These are phyloP conservation scores for Adansonia grandidieri DNA, from an alignment of 441 rosid species.

Conservation along the genomic window DNA sequence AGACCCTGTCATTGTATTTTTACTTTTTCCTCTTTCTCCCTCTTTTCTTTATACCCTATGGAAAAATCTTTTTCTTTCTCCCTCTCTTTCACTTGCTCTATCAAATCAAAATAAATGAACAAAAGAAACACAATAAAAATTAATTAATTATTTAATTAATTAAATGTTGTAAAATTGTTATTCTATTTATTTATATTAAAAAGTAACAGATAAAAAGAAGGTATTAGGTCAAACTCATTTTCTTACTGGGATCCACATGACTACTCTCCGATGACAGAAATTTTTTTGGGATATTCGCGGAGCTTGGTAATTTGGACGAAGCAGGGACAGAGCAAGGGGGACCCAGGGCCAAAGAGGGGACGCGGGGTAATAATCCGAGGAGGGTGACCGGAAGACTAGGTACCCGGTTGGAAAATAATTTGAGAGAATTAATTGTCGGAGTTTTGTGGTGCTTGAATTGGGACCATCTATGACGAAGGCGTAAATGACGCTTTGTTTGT, in stretches of 20 bases:
- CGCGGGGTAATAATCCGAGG: background rate
- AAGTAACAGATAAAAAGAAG: no score
- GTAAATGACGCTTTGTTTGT: background rate
- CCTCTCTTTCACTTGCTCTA: background rate
- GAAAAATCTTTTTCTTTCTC: background rate
- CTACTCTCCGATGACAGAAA: background rate
- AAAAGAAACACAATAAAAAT: no score
- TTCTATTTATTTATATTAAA: no score
- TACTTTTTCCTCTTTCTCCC: slow-evolving; percentile 12
- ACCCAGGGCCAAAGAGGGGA: slow-evolving; percentile 1
- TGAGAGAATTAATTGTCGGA: slow-evolving; percentile 25
- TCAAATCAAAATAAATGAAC: no score
- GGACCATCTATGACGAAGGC: background rate
- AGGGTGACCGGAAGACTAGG: slow-evolving; percentile 44
- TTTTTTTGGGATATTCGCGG: background rate
- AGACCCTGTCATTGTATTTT: slow-evolving; percentile 12
- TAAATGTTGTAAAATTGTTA: no score
- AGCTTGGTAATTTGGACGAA: background rate
- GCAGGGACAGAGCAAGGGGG: background rate
- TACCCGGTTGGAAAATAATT: slow-evolving; percentile 11
- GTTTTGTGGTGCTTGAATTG: background rate
- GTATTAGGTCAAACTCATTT: no score
- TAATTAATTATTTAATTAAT: no score
- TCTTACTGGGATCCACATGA: background rate
- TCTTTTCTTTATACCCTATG: background rate